A percentile compares a stretch with the other conserved stretches of the same genome.
These are phyloP conservation scores for Isatis tinctoria DNA, from an alignment of 345 rosid genomes.

Conservation along the genomic window DNA sequence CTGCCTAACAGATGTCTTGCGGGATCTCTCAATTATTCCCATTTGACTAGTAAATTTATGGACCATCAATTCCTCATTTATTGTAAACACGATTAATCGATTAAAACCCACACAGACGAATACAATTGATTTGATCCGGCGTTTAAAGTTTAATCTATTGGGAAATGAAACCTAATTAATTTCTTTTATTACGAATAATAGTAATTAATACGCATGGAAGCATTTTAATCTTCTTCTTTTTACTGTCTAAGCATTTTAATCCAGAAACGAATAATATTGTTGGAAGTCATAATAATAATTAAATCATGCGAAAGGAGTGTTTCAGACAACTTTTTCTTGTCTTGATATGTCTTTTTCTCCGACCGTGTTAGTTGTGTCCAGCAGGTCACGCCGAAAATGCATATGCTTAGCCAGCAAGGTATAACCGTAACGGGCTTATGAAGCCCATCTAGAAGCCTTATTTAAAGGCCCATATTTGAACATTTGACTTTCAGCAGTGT, in stretches of 20 bases:
- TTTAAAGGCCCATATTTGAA: background rate
- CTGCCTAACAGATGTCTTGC: slow-evolving; percentile 1
- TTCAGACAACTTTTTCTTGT: slow-evolving; percentile 15
- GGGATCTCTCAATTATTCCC: background rate
- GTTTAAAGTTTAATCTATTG: background rate
- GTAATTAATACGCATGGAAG: background rate
- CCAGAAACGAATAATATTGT: background rate
- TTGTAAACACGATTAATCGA: slow-evolving; percentile 1
- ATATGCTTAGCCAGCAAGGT: slow-evolving; percentile 34
- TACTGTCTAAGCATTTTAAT: background rate
- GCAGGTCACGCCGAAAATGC: slow-evolving; percentile 36
- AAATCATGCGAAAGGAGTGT: slow-evolving; percentile 5
- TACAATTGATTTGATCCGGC: background rate
- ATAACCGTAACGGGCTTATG: background rate
- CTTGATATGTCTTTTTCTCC: slow-evolving; percentile 20
- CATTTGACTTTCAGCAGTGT: slow-evolving; percentile 20
- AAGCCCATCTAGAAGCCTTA: background rate
- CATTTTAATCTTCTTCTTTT: background rate
- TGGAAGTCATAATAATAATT: background rate
- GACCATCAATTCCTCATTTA: slow-evolving; percentile 5
- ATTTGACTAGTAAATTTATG: slow-evolving; percentile 8
- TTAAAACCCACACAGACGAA: background rate
- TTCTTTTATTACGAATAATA: background rate
- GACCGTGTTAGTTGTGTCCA: slow-evolving; percentile 31
- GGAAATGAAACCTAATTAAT: background rate